Evolutionary conservation across 1,284 basidiomycete species (phyloP).

Genomic region (Malassezia pachydermatis): DNA sequence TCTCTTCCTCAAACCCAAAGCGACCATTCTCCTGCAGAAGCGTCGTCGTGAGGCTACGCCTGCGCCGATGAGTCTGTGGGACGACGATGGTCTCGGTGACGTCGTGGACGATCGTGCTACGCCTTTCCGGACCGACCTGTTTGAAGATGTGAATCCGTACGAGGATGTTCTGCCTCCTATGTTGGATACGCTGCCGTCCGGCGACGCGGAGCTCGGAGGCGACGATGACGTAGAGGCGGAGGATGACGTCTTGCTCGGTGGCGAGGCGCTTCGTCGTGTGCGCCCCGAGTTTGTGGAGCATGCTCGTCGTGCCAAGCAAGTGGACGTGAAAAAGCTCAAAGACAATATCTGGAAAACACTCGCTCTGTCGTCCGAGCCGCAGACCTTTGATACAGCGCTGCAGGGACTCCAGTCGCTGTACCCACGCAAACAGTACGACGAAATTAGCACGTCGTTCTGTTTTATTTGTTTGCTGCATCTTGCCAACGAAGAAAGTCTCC

Average conservation of each 20-base stretch:
- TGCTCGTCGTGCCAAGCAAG: constrained; percentile 86
- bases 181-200: no score
- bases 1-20: constrained; percentile 71
- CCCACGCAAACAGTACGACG: constrained; percentile 84
- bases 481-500: constrained; percentile 83
- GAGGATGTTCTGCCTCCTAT: constrained; percentile 53
- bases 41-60: constrained; percentile 58
- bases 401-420: constrained; percentile 69
- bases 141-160: constrained; percentile 65
- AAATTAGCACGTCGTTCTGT: constrained; percentile 98
- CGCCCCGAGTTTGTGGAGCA: constrained; percentile 86
- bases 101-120: background rate
- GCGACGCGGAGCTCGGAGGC: constrained; percentile 26
- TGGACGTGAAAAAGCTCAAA: constrained; percentile 91
- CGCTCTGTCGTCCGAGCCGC: constrained; percentile 36
- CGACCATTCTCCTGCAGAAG: constrained; percentile 51
- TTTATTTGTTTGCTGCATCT: constrained; percentile 94
- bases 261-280: constrained; percentile 64
- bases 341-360: constrained; percentile 94
- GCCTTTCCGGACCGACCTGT: constrained; percentile 93
- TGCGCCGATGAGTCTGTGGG: constrained; percentile 48
- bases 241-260: constrained; percentile 60
- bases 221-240: constrained; percentile 35
- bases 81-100: constrained; percentile 36
- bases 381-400: constrained; percentile 68